A percentile compares a stretch with the other conserved stretches of the same genome.
These are phyloP conservation scores for Dryas integrifolia DNA, from an alignment of 331 rosid genomes.

Conservation along the genomic window DNA sequence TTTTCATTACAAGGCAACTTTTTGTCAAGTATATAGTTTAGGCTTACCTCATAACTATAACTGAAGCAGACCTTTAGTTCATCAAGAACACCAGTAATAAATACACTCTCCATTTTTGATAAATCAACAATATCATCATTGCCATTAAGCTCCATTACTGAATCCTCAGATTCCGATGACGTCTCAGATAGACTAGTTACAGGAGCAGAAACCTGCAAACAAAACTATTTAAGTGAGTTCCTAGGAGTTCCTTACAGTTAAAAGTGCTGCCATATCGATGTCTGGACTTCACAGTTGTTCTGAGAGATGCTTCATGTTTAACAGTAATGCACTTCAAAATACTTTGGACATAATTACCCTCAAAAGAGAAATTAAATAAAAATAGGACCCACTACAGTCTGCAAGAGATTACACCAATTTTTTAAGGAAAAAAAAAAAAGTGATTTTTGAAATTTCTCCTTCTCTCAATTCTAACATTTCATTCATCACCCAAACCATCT, in stretches of 20 bases:
- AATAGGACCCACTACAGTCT: not conserved
- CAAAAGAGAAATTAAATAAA: not conserved
- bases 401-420: not conserved
- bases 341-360: not conserved
- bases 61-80: slow-evolving; percentile 85
- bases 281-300: not conserved
- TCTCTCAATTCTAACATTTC: too few species aligned
- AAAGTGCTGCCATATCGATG: not conserved
- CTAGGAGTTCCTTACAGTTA: not conserved
- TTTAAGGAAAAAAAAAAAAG: not conserved
- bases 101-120: slow-evolving; percentile 55
- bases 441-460: too few species aligned
- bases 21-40: not conserved
- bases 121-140: slow-evolving; percentile 32
- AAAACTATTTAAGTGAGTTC: slow-evolving; percentile 18
- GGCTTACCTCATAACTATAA: slow-evolving; percentile 67
- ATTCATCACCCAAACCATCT: not conserved
- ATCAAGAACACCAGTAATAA: slow-evolving; percentile 89
- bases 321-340: not conserved
- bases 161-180: slow-evolving; percentile 74
- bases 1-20: slow-evolving; percentile 15
- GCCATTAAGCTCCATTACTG: slow-evolving; percentile 51
- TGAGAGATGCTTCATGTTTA: not conserved
- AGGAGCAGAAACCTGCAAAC: slow-evolving; percentile 82
- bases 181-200: slow-evolving; percentile 73